Evolutionary conservation across 2,329 filamentous ascomycete species (phyloP).

Genomic region (Trematosphaeria pertusa): DNA sequence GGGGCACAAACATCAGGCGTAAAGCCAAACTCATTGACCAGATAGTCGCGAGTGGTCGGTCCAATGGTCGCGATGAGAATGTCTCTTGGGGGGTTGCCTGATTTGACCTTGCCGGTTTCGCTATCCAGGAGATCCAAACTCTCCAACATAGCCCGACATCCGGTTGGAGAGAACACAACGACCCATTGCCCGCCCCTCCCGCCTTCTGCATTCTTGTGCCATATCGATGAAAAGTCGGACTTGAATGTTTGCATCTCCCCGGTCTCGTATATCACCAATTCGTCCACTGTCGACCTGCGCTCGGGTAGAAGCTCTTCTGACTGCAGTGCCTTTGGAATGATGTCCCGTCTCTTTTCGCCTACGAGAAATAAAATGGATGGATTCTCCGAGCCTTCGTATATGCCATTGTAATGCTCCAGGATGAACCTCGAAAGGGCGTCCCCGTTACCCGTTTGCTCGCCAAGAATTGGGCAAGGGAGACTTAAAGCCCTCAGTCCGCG

Average conservation of each 20-base stretch:
- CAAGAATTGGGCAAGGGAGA: slow-evolving; percentile 68
- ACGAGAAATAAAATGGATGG: slow-evolving; percentile 83
- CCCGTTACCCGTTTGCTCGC: slow-evolving; percentile 84
- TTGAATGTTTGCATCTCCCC: slow-evolving; percentile 81
- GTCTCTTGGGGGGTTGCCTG: slow-evolving; percentile 36
- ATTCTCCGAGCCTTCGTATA: slow-evolving; percentile 50
- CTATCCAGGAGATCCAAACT: slow-evolving; percentile 57
- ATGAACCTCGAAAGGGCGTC: slow-evolving; percentile 81
- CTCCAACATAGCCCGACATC: slow-evolving; percentile 66
- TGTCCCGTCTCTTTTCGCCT: slow-evolving; percentile 86
- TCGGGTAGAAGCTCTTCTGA: slow-evolving; percentile 57
- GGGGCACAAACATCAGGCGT: slow-evolving; percentile 81
- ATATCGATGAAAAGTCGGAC: slow-evolving; percentile 64
- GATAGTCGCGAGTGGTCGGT: slow-evolving; percentile 83
- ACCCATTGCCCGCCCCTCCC: slow-evolving; percentile 66
- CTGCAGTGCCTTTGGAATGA: slow-evolving; percentile 84
- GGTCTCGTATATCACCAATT: slow-evolving; percentile 87
- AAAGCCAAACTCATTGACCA: slow-evolving; percentile 69
- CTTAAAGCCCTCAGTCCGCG: slow-evolving; percentile 69
- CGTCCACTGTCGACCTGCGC: slow-evolving; percentile 71
- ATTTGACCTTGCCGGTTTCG: slow-evolving; percentile 45
- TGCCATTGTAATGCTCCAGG: slow-evolving; percentile 72
- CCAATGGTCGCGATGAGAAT: slow-evolving; percentile 87
- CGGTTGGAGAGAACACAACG: slow-evolving; percentile 72
- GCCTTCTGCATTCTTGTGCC: slow-evolving; percentile 54